Base-by-base conservation (phyloP, 2,329 filamentous ascomycete genomes). In the Beauveria caledonica region DNA sequence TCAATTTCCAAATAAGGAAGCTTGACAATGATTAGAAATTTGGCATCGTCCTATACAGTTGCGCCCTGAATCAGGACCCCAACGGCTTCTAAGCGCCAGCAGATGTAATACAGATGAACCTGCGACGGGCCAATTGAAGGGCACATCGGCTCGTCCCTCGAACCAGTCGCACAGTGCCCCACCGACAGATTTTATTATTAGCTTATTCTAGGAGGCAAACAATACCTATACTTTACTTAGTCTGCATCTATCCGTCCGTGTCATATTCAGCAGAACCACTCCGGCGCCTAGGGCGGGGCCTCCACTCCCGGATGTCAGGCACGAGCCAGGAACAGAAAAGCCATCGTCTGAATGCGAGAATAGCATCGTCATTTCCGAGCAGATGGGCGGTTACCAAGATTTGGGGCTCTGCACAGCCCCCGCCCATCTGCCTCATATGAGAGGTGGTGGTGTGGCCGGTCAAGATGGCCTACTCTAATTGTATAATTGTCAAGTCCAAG, bases 351-450 rank as follows among this genome's bases (percentile, higher is more conserved):
- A 50, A 50, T 46, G 15, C 57, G 19, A 52, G 42, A 40, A 60
- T 60, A 42, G 58, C 48, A 60, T 11, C 5, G n/a, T 46, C 25
- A 48, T 53, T 59, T 54, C 58, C 50, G 40, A 42, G 17, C 33
- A 33, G 33, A 46, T 50, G 49, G 58, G 58, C 49, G 58, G 58
- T 25, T 53, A 60, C 58, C 29, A 60, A 53, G 42, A 59, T 52
- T 59, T 48, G 58, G 54, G 58, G 58, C 58, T 60, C 58, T 60
- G 58, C 50, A 60, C 58, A 48, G 49, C 58, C 58, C 33, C 55
- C 44, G 29, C 42, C 48, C 39, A 44, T 52, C 48, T 40, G 36
- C 19, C 44, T 59, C 36, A 46, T 39, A 51, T 44, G 45, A 42
- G 44, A 40, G 7, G 23, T 23, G 33, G 44, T 58, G 55, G 49